phyloP scores from a whole-genome alignment of 2,329 filamentous ascomycete genomes.

The Grosmannia penicillata region DNA sequence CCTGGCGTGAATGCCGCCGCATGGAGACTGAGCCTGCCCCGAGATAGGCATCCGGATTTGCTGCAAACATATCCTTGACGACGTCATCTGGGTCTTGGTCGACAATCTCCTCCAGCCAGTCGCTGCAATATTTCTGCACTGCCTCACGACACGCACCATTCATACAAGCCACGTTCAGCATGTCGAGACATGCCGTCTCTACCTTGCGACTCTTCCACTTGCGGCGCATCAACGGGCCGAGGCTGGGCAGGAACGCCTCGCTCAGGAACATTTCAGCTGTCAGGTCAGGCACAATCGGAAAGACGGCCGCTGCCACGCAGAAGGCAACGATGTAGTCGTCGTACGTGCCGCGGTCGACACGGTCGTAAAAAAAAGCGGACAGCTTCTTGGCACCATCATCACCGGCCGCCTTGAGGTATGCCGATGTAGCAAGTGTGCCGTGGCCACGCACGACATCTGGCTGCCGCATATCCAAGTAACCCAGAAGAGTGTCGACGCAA shows the following conservation, averaged over 20 bases:
- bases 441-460: constrained; percentile 61
- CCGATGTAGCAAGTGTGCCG: constrained; percentile 67
- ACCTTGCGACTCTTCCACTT: constrained; percentile 77
- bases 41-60: constrained; percentile 42
- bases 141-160: constrained; percentile 69
- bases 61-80: constrained; percentile 31
- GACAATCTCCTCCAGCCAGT: constrained; percentile 78
- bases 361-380: constrained; percentile 57
- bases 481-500: constrained; percentile 72
- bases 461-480: constrained; percentile 73
- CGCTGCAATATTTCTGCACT: constrained; percentile 68
- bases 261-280: constrained; percentile 71
- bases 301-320: constrained; percentile 77
- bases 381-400: constrained; percentile 58
- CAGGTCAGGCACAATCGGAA: constrained; percentile 67
- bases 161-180: constrained; percentile 85
- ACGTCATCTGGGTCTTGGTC: constrained; percentile 51
- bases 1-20: constrained; percentile 44
- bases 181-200: constrained; percentile 72
- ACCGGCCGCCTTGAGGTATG: constrained; percentile 65
- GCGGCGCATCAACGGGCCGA: constrained; percentile 62
- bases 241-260: constrained; percentile 67
- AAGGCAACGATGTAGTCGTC: constrained; percentile 87
- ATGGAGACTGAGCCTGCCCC: constrained; percentile 43
- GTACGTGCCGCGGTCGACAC: constrained; percentile 59